Conservation (phyloP, 176 grass and related monocot genomes). For the Oryza officinalis region DNA sequence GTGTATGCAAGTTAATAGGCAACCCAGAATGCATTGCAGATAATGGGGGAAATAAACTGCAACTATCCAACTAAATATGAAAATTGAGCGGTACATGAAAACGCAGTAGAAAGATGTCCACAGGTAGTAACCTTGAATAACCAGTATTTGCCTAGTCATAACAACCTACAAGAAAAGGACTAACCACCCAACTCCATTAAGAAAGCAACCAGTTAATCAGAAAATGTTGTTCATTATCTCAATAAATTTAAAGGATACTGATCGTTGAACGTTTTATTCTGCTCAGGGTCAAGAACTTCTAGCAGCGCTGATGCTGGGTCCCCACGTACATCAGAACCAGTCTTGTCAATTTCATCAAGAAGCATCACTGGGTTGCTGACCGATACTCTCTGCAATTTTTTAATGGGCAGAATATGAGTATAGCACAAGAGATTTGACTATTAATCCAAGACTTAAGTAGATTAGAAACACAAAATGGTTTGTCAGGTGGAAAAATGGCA, state of each 20-base stretch:
- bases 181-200: neutral
- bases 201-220: conserved; percentile 18
- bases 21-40: neutral
- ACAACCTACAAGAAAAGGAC: neutral
- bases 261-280: conserved; percentile 93
- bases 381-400: conserved; percentile 77
- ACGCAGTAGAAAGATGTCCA: neutral
- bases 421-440: neutral
- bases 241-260: conserved; percentile 82
- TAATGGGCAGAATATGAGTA: conserved; percentile 23
- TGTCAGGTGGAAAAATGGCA: neutral
- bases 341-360: conserved; percentile 99
- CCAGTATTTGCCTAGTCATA: neutral
- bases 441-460: conserved; percentile 20
- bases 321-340: conserved; percentile 95
- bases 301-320: conserved; percentile 97
- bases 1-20: conserved; percentile 5
- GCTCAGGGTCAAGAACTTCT: conserved; percentile 99
- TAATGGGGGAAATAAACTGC: conserved; percentile 1
- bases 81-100: neutral
- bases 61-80: conserved; percentile 4
- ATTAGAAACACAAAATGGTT: conserved; percentile 26
- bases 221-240: neutral
- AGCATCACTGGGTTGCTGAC: conserved; percentile 98
- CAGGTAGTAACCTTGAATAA: conserved; percentile 1